Evolutionary conservation across 2,329 filamentous ascomycete genomes (phyloP), one percentile per base, ranked within the genome.

Genomic region (Sporothrix brasiliensis): DNA sequence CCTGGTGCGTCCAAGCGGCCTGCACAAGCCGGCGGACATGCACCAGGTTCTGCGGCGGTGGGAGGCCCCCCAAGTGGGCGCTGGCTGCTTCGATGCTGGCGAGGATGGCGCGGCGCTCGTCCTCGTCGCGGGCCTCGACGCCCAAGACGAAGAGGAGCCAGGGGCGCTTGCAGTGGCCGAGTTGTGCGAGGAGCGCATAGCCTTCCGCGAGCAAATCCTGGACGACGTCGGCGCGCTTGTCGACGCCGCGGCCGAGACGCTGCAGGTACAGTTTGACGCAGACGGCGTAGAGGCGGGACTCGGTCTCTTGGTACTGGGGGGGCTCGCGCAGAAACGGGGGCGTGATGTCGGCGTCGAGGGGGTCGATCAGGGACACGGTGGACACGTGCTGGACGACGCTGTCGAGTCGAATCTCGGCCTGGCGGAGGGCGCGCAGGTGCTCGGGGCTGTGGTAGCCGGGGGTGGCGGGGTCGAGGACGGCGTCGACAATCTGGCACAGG

Each of bases 91-190:
- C 39, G 27, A 50, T 50, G 30, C 49, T 54, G n/a, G 41, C n/a
- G 16, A 72, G 16, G 7, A 74, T n/a, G 11, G 54, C 13, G 21
- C 54, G 24, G 53, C 72, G 53, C 27, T 74, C 72, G 7, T 71
- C 66, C 1, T 73, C 73, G 5, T 67, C 61, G 3, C 72, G 69
- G 1, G 73, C 73, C 56, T 74, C 73, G 5, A 74, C 49, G 0
- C 70, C 73, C 3, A 74, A 50, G 47, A 74, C 63, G 49, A 74
- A 74, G 2, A 74, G n/a, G 2, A 71, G 54, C 71, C 70, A 73
- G 0, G 73, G 72, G 2, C 73, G 69, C 39, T 66, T 54, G 60
- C 72, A 73, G 41, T n/a, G 19, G 5, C 30, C 44, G 7, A 73
- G 53, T 2, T 2, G 2, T 0, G 2, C 5, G 14, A 61, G 41